These are phyloP conservation scores for Erythrobasidium hasegawianum DNA, from an alignment of 1,284 basidiomycete genomes.

Conservation along the genomic window DNA sequence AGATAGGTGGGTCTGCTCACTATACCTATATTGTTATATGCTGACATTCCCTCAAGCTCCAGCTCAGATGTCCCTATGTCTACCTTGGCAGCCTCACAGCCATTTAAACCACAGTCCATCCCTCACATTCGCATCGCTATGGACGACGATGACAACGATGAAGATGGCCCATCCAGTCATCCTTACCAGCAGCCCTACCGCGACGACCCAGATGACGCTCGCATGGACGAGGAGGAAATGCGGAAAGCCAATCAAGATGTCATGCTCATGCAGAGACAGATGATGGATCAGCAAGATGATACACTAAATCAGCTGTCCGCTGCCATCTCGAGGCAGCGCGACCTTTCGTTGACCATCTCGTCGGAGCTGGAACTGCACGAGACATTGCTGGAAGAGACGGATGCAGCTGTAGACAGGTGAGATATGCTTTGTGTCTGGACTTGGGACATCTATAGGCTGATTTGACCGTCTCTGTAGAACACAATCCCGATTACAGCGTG, in stretches of 20 bases:
- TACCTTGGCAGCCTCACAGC: not conserved
- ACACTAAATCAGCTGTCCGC: conserved; percentile 42
- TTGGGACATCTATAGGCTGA: not conserved
- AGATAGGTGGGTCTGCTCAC: conserved; percentile 37
- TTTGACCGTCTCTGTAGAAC: conserved; percentile 27
- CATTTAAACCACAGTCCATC: not conserved
- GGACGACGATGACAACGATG: conserved; percentile 7
- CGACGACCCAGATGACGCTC: conserved; percentile 38
- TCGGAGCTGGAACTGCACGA: conserved; percentile 44
- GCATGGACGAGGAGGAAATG: conserved; percentile 43
- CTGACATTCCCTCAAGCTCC: not conserved
- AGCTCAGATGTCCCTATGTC: conserved; percentile 21
- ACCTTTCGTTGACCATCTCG: conserved; percentile 43
- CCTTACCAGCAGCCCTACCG: conserved; percentile 30
- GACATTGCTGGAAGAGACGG: conserved; percentile 43
- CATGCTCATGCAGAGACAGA: conserved; percentile 42
- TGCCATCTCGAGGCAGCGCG: conserved; percentile 43
- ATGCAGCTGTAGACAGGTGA: conserved; percentile 41
- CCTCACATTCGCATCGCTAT: not conserved
- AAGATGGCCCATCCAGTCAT: conserved; percentile 15
- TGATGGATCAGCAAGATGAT: conserved; percentile 44
- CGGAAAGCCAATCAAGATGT: conserved; percentile 42
- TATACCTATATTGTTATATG: conserved; percentile 1
- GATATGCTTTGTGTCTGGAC: not conserved
- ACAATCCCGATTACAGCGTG: conserved; percentile 38